Base-by-base conservation (phyloP, 129 eudicot genomes). In the Calendula officinalis region DNA sequence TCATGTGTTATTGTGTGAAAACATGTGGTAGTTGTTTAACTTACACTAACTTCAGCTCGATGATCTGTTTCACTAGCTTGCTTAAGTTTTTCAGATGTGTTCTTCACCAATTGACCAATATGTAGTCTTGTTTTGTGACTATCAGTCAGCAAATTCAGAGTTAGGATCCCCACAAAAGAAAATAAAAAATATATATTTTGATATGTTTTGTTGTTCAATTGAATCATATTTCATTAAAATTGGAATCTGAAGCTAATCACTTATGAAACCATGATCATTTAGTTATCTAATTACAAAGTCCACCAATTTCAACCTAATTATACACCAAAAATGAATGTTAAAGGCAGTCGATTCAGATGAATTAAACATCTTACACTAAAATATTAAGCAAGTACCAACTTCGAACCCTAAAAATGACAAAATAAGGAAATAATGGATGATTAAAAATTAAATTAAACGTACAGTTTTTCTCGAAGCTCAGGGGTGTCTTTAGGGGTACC, bases 401-500 rank as follows among this genome's bases (percentile, higher is more conserved):
- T 42, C 7, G 14, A 63, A 46, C 34, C 68, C 43, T 43, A 10
- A 47, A 46, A 30, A 34, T 8, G 44, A 48, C 38, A 1, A 9
- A 49, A 49, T 0, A n/a, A 1, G 0, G 38, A 53, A 35, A 32
- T 7, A 38, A 41, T 1, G 50, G 6, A 48, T 2, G 58, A 15
- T 12, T 1, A 41, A 3, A 56, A 5, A 62, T 13, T 12, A 5
- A 45, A 50, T 30, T 4, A 3, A 0, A 74, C 80, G 64, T 60
- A 88, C 97, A 89, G 84, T 73, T 85, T 89, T 46, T 89, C 94
- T 2, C 97, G 97, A 58, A 89, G 97, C 64, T 85, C 94, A 15
- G 97, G 94, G 39, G 94, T 89, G 38, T 89, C 97, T 72, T 89
- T 89, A 37, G 97, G 94, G 5, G 97, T 85, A 3, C 97, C 97